Percentiles rank a stretch among this genome's conserved stretches.
Evolutionary conservation across 129 eudicot genomes (phyloP).

Genomic region (Flaveria trinervia): DNA sequence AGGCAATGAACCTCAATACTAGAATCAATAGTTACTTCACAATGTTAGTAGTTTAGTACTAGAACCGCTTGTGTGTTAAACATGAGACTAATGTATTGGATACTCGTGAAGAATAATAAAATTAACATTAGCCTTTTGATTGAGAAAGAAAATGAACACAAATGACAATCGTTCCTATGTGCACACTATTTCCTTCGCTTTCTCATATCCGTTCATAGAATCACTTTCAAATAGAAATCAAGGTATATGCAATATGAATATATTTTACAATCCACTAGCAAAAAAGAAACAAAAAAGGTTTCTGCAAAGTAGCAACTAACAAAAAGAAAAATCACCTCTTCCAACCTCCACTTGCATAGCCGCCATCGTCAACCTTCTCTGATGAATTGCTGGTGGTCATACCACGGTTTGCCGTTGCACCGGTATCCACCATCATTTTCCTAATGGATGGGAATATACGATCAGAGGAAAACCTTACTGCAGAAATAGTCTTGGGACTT

Average conservation of each 20-base stretch:
- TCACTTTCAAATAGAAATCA: not conserved
- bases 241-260: not conserved
- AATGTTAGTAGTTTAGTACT: not conserved
- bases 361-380: conserved; percentile 63
- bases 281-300: not conserved
- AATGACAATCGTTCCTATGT: not conserved
- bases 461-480: conserved; percentile 35
- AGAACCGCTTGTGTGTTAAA: conserved; percentile 5
- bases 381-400: conserved; percentile 35
- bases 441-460: conserved; percentile 29
- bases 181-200: not conserved
- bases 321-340: conserved; percentile 59
- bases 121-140: not conserved
- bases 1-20: conserved; percentile 8
- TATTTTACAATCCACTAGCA: not conserved
- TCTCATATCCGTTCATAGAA: not conserved
- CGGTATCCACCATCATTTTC: conserved; percentile 68
- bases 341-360: conserved; percentile 80
- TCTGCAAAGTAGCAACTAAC: not conserved
- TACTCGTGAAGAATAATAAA: not conserved
- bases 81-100: not conserved
- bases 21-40: not conserved
- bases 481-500: conserved; percentile 34
- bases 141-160: not conserved
- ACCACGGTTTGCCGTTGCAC: conserved; percentile 41